phyloP scores from a whole-genome alignment of 2,329 filamentous ascomycete species.

The Aspergillus pseudoglaucus region DNA sequence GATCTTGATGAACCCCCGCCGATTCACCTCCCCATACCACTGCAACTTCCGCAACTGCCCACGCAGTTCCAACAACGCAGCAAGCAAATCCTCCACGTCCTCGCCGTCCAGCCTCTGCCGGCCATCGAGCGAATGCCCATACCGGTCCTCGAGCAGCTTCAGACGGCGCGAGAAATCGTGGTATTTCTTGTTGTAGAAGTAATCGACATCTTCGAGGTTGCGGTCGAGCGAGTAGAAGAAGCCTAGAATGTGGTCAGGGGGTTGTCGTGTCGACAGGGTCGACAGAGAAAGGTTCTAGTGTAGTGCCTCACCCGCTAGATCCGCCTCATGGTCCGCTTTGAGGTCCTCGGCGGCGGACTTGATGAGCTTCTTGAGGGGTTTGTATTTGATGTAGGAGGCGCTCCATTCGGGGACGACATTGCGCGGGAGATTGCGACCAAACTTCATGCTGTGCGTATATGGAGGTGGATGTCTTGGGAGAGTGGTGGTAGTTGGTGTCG shows the following conservation, averaged over 20 bases:
- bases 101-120: slow-evolving; percentile 73
- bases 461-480: too few species aligned
- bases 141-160: slow-evolving; percentile 79
- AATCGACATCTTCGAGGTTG: slow-evolving; percentile 93
- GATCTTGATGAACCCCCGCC: slow-evolving; percentile 92
- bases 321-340: slow-evolving; percentile 66
- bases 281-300: neutral
- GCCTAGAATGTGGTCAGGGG: slow-evolving; percentile 50
- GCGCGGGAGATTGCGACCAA: slow-evolving; percentile 43
- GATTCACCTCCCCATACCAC: slow-evolving; percentile 97
- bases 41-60: slow-evolving; percentile 84
- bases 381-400: slow-evolving; percentile 47
- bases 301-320: slow-evolving; percentile 73
- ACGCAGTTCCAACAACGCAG: slow-evolving; percentile 79
- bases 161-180: slow-evolving; percentile 76
- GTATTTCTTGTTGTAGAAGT: slow-evolving; percentile 95
- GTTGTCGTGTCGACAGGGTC: slow-evolving; percentile 2
- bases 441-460: slow-evolving; percentile 36
- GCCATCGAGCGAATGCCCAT: slow-evolving; percentile 66
- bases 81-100: slow-evolving; percentile 85
- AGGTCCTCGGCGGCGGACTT: slow-evolving; percentile 64
- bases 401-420: slow-evolving; percentile 48
- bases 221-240: slow-evolving; percentile 96
- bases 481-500: too few species aligned
- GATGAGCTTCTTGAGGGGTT: slow-evolving; percentile 80